phyloP scores from a whole-genome alignment of 345 rosid species.

The Populus euphratica region DNA sequence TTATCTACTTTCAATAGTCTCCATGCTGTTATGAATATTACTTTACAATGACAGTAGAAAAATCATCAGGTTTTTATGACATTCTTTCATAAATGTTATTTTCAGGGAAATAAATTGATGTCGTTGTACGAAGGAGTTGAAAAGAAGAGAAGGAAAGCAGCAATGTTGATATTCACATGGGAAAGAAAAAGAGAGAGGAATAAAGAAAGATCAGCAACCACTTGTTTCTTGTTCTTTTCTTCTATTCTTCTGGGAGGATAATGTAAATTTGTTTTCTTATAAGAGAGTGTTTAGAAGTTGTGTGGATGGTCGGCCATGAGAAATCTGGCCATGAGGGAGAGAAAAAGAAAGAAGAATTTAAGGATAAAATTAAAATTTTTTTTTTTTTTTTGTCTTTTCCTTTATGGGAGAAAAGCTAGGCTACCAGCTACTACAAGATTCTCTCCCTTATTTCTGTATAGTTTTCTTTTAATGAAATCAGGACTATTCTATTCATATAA shows the following conservation, averaged over 20 bases:
- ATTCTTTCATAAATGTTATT: conserved; percentile 6
- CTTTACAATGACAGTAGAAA: not conserved
- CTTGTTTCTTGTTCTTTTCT: conserved; percentile 34
- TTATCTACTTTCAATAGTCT: not conserved
- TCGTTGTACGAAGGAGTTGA: not conserved
- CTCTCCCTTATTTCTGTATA: conserved; percentile 34
- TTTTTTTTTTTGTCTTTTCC: conserved; percentile 17
- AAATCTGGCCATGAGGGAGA: conserved; percentile 7
- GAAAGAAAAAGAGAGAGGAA: conserved; percentile 28
- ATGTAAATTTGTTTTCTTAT: conserved; percentile 32
- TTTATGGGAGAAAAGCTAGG: conserved; percentile 16
- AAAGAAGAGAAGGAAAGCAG: conserved; percentile 7
- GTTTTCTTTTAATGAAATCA: conserved; percentile 21
- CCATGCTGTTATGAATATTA: not conserved
- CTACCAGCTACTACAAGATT: conserved; percentile 14
- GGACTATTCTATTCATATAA: not conserved
- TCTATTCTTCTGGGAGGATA: conserved; percentile 25
- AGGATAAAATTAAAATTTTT: conserved; percentile 14
- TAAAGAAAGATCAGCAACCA: conserved; percentile 22
- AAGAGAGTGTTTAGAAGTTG: conserved; percentile 3
- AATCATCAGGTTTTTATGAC: conserved; percentile 21
- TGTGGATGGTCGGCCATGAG: conserved; percentile 21
- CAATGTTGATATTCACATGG: conserved; percentile 27
- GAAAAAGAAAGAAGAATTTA: not conserved
- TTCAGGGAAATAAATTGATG: conserved; percentile 40